Percentiles rank a stretch among this genome's conserved stretches.
Evolutionary conservation across 306 rosid genomes (phyloP).

Genomic region (Sophora flavescens): DNA sequence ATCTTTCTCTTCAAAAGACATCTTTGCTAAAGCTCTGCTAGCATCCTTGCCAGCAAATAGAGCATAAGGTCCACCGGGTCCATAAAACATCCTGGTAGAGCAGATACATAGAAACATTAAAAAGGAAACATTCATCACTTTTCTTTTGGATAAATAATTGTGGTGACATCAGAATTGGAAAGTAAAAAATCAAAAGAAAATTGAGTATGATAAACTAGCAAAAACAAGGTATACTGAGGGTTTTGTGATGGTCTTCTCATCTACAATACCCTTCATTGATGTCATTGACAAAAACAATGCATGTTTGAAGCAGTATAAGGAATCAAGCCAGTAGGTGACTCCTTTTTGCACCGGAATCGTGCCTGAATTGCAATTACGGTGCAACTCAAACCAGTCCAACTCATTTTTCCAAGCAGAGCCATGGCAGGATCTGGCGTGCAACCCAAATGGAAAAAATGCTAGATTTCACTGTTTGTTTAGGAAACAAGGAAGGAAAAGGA

Average conservation of each 20-base stretch:
- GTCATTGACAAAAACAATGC: neutral
- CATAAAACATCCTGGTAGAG: constrained; percentile 83
- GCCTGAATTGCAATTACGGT: neutral
- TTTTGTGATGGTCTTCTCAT: neutral
- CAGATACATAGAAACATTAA: constrained; percentile 23
- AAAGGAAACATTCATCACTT: neutral
- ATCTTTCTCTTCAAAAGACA: constrained; percentile 91
- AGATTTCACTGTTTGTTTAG: neutral
- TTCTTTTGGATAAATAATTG: constrained; percentile 12
- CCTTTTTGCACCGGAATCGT: neutral
- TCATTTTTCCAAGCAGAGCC: neutral
- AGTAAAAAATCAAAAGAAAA: constrained; percentile 17
- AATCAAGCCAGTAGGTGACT: neutral
- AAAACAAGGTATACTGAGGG: neutral
- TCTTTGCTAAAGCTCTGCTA: constrained; percentile 93
- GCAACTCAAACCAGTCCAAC: neutral
- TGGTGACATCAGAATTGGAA: neutral
- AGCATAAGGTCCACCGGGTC: constrained; percentile 93
- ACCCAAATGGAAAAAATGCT: neutral
- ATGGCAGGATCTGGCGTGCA: neutral
- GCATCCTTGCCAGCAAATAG: constrained; percentile 94
- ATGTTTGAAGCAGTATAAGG: neutral
- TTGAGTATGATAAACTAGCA: neutral
- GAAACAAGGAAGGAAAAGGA: neutral
- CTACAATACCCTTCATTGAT: neutral